Base-by-base conservation (phyloP, 2,329 filamentous ascomycete species). In the Diplocarpon mali region DNA sequence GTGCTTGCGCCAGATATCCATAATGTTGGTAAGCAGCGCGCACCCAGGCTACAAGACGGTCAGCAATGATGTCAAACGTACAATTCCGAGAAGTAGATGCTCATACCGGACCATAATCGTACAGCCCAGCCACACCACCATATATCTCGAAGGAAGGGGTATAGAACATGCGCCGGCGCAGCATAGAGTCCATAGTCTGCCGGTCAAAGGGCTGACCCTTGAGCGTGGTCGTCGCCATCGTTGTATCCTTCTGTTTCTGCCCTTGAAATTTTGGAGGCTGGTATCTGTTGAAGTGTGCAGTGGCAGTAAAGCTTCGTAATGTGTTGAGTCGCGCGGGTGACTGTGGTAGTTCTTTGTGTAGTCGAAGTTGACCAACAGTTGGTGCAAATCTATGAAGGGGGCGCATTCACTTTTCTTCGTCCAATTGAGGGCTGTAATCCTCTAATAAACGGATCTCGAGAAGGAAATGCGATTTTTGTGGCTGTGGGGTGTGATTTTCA, bases 91-190 rank as follows among this genome's bases (percentile, higher is more conserved):
- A 16, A 35, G 14, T 3, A 35, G 15, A 16, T 11, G 2, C 3
- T n/a, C 34, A n/a, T 15, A 35, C 34, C 34, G 57, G 57, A 76
- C 80, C 80, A 65, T 83, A 85, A 61, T 85, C 81, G 64, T 78
- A 85, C 17, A 85, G 74, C 60, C 88, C 88, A 55, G 80, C 82
- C 47, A 92, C 83, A 61, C 87, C 87, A 56, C 85, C 85, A 63
- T 96, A 96, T 60, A 94, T 90, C 67, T 96, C 92, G 66, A 95
- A 96, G 44, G 88, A 82, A 43, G 89, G 89, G 52, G 89, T 95
- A 69, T 92, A 94, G 73, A 96, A 96, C 69, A 90, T 73, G 65
- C 88, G 84, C 54, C 89, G 83, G 55, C 84, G 80, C 58, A 96
- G 80, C 61, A 96, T 77, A 50, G 80, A 83, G 62, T 96, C 92